A percentile compares a stretch with the other conserved stretches of the same genome.
Conservation (phyloP, 371 early-diverging fungal genomes). For the Smittium culicis region DNA sequence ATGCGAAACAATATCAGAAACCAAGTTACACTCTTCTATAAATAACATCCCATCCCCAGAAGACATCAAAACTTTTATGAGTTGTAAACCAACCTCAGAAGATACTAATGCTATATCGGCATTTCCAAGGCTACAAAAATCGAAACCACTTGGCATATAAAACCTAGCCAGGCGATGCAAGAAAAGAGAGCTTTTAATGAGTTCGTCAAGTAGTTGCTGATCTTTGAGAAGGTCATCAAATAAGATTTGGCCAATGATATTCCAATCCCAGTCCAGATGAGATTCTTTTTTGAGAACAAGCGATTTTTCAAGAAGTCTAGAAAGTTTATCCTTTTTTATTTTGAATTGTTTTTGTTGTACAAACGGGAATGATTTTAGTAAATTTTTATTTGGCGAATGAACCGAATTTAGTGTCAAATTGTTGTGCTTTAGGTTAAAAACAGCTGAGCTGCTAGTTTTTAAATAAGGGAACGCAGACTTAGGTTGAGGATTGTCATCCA, state of each 20-base stretch:
- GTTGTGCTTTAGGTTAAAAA: too few species aligned
- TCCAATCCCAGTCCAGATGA: conserved; percentile 31
- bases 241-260: conserved; percentile 17
- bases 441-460: too few species aligned
- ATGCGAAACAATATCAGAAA: conserved; percentile 27
- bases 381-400: too few species aligned
- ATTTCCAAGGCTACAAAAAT: conserved; percentile 28
- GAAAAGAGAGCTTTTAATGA: conserved; percentile 15
- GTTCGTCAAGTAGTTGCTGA: conserved; percentile 20
- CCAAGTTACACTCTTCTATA: conserved; percentile 27
- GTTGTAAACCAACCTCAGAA: conserved; percentile 28
- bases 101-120: conserved; percentile 22
- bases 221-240: conserved; percentile 12
- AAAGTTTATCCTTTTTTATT: neutral
- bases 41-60: conserved; percentile 29
- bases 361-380: too few species aligned
- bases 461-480: too few species aligned
- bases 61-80: conserved; percentile 27
- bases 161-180: conserved; percentile 23
- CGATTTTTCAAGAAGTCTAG: neutral
- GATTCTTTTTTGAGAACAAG: conserved; percentile 2
- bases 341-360: neutral
- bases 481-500: too few species aligned
- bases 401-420: too few species aligned
- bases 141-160: conserved; percentile 25